A percentile compares a stretch with the other conserved stretches of the same genome.
Conservation (phyloP, 1,139 yeast species). For the Tardiomyces digboiensis region DNA sequence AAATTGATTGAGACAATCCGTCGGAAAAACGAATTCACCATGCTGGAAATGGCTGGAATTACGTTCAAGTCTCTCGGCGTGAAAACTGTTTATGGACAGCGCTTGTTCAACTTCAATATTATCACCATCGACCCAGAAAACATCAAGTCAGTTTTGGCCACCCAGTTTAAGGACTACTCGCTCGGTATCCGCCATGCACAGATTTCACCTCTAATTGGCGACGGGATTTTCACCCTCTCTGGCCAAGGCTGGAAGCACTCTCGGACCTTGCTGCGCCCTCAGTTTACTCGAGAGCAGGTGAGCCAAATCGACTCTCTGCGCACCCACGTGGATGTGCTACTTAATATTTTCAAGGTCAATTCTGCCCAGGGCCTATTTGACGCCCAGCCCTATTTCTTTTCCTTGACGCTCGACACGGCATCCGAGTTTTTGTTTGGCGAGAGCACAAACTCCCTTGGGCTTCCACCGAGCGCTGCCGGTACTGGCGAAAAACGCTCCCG, state of each 20-base stretch:
- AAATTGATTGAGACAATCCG: neutral
- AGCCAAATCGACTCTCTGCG: slow-evolving; percentile 41
- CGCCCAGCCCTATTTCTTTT: slow-evolving; percentile 39
- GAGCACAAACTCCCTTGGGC: slow-evolving; percentile 29
- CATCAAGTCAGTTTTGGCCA: slow-evolving; percentile 26
- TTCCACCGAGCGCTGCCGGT: slow-evolving; percentile 7
- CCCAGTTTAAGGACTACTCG: slow-evolving; percentile 40
- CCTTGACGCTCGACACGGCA: slow-evolving; percentile 47
- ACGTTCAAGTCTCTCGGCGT: neutral
- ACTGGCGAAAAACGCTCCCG: neutral
- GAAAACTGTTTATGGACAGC: neutral
- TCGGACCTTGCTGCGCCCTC: slow-evolving; percentile 44
- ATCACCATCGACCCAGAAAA: slow-evolving; percentile 41
- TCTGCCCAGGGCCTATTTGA: slow-evolving; percentile 37
- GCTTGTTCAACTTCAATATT: slow-evolving; percentile 9
- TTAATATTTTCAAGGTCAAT: slow-evolving; percentile 43
- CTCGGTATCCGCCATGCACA: slow-evolving; percentile 37
- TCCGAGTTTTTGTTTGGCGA: slow-evolving; percentile 52
- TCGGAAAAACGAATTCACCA: neutral
- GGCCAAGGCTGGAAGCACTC: slow-evolving; percentile 44
- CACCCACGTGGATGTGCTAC: slow-evolving; percentile 33
- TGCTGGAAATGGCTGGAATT: neutral
- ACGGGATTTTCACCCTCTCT: slow-evolving; percentile 43
- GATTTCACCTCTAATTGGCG: slow-evolving; percentile 36
- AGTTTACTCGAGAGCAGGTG: slow-evolving; percentile 41